Percentiles rank a stretch among this genome's conserved stretches.
Evolutionary conservation across 768 basidiomycete species (phyloP).

Genomic region (Dioszegia crocea): DNA sequence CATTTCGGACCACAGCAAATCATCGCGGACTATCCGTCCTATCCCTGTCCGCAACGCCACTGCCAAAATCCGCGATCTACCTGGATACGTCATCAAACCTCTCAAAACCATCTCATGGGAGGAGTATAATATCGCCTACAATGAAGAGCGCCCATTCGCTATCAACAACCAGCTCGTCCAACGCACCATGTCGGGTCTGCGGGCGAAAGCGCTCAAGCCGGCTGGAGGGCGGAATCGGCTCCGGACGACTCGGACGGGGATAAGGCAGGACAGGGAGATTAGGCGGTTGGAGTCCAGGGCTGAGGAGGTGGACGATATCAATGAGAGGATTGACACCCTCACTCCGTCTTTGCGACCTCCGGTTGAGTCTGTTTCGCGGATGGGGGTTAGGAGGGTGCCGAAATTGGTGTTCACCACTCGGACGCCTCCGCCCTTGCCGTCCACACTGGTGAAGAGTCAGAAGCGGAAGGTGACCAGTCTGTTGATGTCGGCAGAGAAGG

Average conservation of each 20-base stretch:
- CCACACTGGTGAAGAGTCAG: background rate
- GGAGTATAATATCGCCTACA: background rate
- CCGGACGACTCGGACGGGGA: background rate
- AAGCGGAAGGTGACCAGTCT: background rate
- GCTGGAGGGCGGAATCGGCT: background rate
- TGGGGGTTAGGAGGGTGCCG: background rate
- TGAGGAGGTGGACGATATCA: background rate
- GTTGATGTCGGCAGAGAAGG: background rate
- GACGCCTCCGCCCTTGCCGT: background rate
- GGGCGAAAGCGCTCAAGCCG: background rate
- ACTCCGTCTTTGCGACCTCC: slow-evolving; percentile 1
- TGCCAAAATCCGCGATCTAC: background rate
- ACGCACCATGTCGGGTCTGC: background rate
- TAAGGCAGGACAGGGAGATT: background rate
- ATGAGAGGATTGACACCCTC: slow-evolving; percentile 4
- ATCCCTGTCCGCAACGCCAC: background rate
- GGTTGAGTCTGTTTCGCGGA: background rate
- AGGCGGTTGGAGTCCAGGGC: background rate
- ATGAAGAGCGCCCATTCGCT: slow-evolving; percentile 1
- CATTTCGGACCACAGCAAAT: slow-evolving; percentile 2
- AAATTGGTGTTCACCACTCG: background rate
- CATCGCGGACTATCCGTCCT: background rate
- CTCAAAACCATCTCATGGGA: slow-evolving; percentile 8
- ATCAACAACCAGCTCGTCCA: slow-evolving; percentile 1
- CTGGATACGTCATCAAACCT: slow-evolving; percentile 7